These are phyloP conservation scores for Alternaria solani DNA, from an alignment of 2,329 filamentous ascomycete species.

Conservation along the genomic window DNA sequence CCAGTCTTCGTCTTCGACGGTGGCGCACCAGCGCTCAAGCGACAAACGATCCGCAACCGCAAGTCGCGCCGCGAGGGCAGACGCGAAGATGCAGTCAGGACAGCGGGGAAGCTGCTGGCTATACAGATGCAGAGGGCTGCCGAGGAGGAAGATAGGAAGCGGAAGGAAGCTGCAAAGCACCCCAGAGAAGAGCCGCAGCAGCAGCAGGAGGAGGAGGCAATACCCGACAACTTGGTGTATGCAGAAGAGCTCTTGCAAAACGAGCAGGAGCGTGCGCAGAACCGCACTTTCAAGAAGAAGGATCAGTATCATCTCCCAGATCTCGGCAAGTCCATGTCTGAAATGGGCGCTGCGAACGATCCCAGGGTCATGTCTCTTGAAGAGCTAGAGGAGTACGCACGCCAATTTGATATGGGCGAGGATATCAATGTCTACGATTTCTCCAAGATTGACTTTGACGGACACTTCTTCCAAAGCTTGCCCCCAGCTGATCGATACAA, in stretches of 20 bases:
- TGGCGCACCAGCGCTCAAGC: constrained; percentile 87
- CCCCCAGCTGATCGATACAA: constrained; percentile 94
- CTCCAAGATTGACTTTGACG: constrained; percentile 97
- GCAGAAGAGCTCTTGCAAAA: constrained; percentile 87
- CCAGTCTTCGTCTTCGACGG: constrained; percentile 99
- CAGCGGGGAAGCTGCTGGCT: constrained; percentile 88
- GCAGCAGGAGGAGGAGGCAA: constrained; percentile 73
- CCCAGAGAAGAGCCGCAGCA: constrained; percentile 57
- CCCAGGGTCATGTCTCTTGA: constrained; percentile 96
- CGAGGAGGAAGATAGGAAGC: constrained; percentile 80
- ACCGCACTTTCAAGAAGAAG: constrained; percentile 83
- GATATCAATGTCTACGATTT: constrained; percentile 91
- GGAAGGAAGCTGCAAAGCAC: constrained; percentile 57
- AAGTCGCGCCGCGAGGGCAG: constrained; percentile 85
- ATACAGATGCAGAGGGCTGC: constrained; percentile 92
- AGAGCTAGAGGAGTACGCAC: constrained; percentile 91
- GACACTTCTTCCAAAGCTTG: constrained; percentile 91
- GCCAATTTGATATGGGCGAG: constrained; percentile 90
- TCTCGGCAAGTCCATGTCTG: constrained; percentile 76
- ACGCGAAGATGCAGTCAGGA: constrained; percentile 89
- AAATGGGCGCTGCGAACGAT: constrained; percentile 90
- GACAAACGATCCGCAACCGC: constrained; percentile 83
- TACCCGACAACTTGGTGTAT: constrained; percentile 82
- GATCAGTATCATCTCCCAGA: constrained; percentile 96
- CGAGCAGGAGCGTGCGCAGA: constrained; percentile 71